Evolutionary conservation across 164 flowering plant genomes (phyloP).

Genomic region (Protea cynaroides): DNA sequence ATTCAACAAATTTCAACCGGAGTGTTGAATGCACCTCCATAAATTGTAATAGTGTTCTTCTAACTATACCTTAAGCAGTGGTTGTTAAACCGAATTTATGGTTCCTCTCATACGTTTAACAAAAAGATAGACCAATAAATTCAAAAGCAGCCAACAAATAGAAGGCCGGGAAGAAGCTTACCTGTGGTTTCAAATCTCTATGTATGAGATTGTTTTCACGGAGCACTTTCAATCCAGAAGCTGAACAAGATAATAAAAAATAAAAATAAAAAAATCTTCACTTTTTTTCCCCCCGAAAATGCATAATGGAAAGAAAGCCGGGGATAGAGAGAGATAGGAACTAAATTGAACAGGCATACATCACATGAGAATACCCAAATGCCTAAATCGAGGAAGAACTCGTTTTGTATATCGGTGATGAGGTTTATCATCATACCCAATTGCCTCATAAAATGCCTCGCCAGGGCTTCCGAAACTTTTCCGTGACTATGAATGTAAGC

Average conservation of each 20-base stretch:
- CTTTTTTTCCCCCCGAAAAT: too few relatives aligned
- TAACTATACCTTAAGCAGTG: too few relatives aligned
- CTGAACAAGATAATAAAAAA: conserved; percentile 22
- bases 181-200: conserved; percentile 63
- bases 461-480: conserved; percentile 39
- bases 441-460: conserved; percentile 55
- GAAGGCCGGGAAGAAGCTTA: conserved; percentile 7
- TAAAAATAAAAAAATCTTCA: background rate
- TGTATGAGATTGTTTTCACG: conserved; percentile 49
- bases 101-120: too few relatives aligned
- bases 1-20: too few relatives aligned
- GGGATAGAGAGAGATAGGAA: background rate
- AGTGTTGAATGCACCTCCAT: too few relatives aligned
- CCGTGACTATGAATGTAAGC: conserved; percentile 40
- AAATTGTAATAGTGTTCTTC: too few relatives aligned
- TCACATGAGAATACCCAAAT: background rate
- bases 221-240: conserved; percentile 52
- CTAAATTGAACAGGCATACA: background rate
- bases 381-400: background rate
- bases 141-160: background rate
- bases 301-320: too few relatives aligned
- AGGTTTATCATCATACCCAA: conserved; percentile 35
- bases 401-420: too few relatives aligned
- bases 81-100: too few relatives aligned
- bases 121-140: background rate